phyloP scores from a whole-genome alignment of 2,329 filamentous ascomycete species.

The Botrytis byssoidea region DNA sequence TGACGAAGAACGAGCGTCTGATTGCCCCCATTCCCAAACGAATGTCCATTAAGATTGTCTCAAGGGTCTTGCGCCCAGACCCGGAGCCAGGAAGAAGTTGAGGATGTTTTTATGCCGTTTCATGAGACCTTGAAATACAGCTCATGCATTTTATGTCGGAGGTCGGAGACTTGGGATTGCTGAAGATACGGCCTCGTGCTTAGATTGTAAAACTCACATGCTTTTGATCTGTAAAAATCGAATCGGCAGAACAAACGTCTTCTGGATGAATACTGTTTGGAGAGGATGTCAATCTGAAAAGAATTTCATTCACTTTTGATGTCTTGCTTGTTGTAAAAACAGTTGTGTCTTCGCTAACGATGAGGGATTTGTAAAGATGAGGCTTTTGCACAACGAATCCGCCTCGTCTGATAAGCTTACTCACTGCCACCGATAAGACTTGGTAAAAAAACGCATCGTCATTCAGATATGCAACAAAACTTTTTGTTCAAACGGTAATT shows the following conservation, averaged over 20 bases:
- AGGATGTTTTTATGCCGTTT: neutral
- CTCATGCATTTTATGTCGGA: neutral
- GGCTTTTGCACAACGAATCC: conserved; percentile 1
- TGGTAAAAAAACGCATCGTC: conserved; percentile 23
- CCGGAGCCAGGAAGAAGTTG: too few species aligned
- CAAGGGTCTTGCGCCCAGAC: neutral
- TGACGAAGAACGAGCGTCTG: neutral
- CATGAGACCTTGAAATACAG: neutral
- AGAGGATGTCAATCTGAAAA: neutral
- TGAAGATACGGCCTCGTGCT: neutral
- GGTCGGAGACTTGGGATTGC: conserved; percentile 2
- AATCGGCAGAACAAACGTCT: neutral
- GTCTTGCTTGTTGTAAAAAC: neutral
- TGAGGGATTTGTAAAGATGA: neutral
- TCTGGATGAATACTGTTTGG: neutral
- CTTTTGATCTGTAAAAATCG: neutral
- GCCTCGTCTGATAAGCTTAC: conserved; percentile 20
- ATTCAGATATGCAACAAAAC: conserved; percentile 23
- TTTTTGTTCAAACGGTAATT: conserved; percentile 14
- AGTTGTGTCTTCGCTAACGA: neutral
- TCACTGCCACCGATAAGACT: conserved; percentile 19
- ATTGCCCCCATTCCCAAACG: neutral
- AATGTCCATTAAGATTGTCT: neutral
- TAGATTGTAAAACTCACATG: neutral
- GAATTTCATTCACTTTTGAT: neutral